phyloP scores from a whole-genome alignment of 371 early-diverging fungal genomes.

The Mucor circinelloides region DNA sequence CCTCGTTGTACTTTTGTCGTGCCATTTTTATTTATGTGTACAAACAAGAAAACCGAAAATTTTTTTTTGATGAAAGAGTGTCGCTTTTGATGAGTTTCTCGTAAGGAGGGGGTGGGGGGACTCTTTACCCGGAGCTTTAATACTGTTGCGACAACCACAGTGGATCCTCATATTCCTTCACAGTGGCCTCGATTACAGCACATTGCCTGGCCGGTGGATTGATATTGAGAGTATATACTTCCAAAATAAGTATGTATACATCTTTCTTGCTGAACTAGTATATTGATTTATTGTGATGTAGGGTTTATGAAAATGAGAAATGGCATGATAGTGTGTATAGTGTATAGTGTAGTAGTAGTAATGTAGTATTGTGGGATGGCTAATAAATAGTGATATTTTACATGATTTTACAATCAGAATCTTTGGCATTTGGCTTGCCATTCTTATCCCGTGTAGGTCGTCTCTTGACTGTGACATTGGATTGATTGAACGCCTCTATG shows the following conservation, averaged over 20 bases:
- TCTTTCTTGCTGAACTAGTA: neutral
- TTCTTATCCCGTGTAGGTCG: slow-evolving; percentile 35
- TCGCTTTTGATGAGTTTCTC: too few species aligned
- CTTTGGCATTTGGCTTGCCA: slow-evolving; percentile 28
- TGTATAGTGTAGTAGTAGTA: neutral
- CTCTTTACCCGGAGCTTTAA: neutral
- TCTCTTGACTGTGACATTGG: slow-evolving; percentile 24
- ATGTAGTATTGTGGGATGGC: too few species aligned
- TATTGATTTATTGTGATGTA: neutral
- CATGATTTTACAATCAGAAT: slow-evolving; percentile 39
- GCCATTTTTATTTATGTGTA: slow-evolving; percentile 27
- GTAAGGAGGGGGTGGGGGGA: neutral
- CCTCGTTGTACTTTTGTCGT: slow-evolving; percentile 32
- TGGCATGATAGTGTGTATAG: neutral
- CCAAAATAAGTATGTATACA: too few species aligned
- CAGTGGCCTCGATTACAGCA: too few species aligned
- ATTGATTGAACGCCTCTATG: slow-evolving; percentile 62
- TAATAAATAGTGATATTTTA: slow-evolving; percentile 10
- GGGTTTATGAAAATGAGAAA: neutral
- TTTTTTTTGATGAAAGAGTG: neutral
- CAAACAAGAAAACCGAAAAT: neutral
- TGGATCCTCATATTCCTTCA: too few species aligned
- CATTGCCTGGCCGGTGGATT: too few species aligned
- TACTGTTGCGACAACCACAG: too few species aligned
- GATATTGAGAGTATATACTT: too few species aligned